These are phyloP conservation scores for Amanita subjunquillea DNA, from an alignment of 768 basidiomycete species.

Conservation along the genomic window DNA sequence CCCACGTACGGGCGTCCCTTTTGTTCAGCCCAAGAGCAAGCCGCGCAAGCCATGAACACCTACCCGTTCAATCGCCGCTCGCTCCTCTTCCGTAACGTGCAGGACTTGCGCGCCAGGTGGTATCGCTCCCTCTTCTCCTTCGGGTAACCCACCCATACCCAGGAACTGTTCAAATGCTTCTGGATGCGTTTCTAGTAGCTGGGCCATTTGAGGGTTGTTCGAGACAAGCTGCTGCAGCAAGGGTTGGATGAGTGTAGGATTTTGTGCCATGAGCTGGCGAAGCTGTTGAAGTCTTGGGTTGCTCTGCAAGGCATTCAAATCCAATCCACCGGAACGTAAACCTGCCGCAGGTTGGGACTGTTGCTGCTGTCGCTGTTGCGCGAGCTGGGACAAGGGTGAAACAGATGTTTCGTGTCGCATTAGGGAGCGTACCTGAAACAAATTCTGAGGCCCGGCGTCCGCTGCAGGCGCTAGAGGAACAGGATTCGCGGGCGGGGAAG, in stretches of 20 bases:
- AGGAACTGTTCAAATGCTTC: slow-evolving; percentile 57
- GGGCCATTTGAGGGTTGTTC: slow-evolving; percentile 67
- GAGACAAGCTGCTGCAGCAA: slow-evolving; percentile 74
- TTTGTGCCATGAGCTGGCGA: slow-evolving; percentile 59
- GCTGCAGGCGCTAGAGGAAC: slow-evolving; percentile 12
- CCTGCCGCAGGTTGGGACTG: slow-evolving; percentile 19
- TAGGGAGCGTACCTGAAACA: slow-evolving; percentile 58
- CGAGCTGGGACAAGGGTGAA: slow-evolving; percentile 33
- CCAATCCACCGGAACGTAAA: slow-evolving; percentile 21
- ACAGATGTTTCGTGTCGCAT: not conserved
- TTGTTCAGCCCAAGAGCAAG: not conserved
- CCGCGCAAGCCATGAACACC: slow-evolving; percentile 18
- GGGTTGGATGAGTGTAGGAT: slow-evolving; percentile 71
- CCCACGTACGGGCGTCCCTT: not conserved
- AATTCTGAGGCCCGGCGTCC: slow-evolving; percentile 54
- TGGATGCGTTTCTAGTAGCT: slow-evolving; percentile 62
- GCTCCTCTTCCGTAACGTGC: slow-evolving; percentile 78
- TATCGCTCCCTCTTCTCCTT: slow-evolving; percentile 29
- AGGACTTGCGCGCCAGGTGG: slow-evolving; percentile 54
- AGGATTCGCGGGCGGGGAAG: no score
- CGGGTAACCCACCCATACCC: slow-evolving; percentile 38
- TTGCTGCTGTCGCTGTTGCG: slow-evolving; percentile 55
- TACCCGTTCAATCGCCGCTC: slow-evolving; percentile 82
- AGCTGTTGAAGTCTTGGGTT: slow-evolving; percentile 64
- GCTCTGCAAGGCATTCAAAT: slow-evolving; percentile 45